These are phyloP conservation scores for Penicillium fuscoglaucum DNA, from an alignment of 2,329 filamentous ascomycete species.

Conservation along the genomic window DNA sequence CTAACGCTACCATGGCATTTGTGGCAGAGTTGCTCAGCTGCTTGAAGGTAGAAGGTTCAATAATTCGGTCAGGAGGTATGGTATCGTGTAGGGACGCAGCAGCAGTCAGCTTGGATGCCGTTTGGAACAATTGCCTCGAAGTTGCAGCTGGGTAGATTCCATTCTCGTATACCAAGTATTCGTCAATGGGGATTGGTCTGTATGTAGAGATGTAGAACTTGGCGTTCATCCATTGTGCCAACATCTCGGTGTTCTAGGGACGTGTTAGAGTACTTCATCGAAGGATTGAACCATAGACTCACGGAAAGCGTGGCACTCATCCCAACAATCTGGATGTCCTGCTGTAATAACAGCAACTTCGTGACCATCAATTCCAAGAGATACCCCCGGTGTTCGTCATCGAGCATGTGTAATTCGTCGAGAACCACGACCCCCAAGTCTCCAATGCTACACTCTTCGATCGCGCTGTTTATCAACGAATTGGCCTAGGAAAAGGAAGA, in stretches of 20 bases:
- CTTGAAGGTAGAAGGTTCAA: conserved; percentile 59
- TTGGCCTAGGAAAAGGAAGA: conserved; percentile 60
- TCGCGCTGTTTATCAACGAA: conserved; percentile 69
- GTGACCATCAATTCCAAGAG: conserved; percentile 72
- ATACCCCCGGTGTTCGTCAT: conserved; percentile 74
- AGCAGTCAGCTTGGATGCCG: conserved; percentile 52
- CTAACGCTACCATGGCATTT: conserved; percentile 70
- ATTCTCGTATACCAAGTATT: conserved; percentile 71
- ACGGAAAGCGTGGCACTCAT: conserved; percentile 80
- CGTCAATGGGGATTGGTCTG: conserved; percentile 72
- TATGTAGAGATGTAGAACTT: conserved; percentile 73
- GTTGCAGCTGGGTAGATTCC: conserved; percentile 63
- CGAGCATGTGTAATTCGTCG: conserved; percentile 80
- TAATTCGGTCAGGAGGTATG: conserved; percentile 43
- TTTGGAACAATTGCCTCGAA: conserved; percentile 60
- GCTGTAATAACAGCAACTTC: conserved; percentile 68
- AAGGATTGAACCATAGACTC: conserved; percentile 25
- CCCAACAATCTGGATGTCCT: conserved; percentile 68
- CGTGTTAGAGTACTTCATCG: conserved; percentile 3
- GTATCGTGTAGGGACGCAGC: conserved; percentile 33
- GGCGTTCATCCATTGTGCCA: conserved; percentile 69
- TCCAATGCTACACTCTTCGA: conserved; percentile 68
- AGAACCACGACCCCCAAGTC: conserved; percentile 67
- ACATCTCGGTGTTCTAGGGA: conserved; percentile 64
- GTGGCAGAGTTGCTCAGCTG: conserved; percentile 65